These are phyloP conservation scores for Alternaria brassicicola DNA, from an alignment of 2,329 filamentous ascomycete species.

Conservation along the genomic window DNA sequence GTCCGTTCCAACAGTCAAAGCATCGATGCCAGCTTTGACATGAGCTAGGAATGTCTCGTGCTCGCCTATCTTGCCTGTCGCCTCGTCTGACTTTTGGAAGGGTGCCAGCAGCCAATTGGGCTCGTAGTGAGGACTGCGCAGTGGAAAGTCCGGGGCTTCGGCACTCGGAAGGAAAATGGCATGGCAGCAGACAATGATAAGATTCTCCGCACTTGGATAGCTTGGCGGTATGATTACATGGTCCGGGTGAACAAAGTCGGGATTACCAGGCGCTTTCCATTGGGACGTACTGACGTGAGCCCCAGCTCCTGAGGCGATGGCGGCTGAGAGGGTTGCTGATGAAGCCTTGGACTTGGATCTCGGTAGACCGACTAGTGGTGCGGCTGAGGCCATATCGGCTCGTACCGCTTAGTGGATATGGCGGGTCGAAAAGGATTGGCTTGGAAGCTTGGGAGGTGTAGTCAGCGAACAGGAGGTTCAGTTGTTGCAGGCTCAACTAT, in stretches of 20 bases:
- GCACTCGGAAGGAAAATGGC: conserved; percentile 66
- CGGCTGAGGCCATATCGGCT: conserved; percentile 39
- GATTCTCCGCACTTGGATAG: conserved; percentile 50
- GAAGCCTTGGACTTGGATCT: conserved; percentile 35
- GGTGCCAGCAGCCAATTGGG: conserved; percentile 69
- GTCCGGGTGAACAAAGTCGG: conserved; percentile 36
- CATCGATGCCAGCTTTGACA: conserved; percentile 66
- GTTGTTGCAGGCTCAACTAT: not conserved
- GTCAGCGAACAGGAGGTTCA: not conserved
- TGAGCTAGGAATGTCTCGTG: conserved; percentile 81
- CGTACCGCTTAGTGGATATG: conserved; percentile 11
- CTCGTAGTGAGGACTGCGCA: conserved; percentile 44
- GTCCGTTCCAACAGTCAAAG: conserved; percentile 56
- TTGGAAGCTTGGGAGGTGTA: not conserved
- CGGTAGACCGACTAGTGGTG: conserved; percentile 36
- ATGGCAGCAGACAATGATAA: conserved; percentile 85
- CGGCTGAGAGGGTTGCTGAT: conserved; percentile 10
- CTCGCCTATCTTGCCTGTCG: conserved; percentile 63
- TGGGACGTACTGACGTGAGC: conserved; percentile 6
- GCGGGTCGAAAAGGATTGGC: conserved; percentile 11
- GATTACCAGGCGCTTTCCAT: conserved; percentile 15
- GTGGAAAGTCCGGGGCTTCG: conserved; percentile 31
- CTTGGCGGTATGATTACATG: conserved; percentile 36
- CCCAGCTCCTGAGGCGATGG: conserved; percentile 11
- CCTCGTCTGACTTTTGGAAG: conserved; percentile 64